Base-by-base conservation (phyloP, 257 asterid genomes). In the Nicotiana knightiana region DNA sequence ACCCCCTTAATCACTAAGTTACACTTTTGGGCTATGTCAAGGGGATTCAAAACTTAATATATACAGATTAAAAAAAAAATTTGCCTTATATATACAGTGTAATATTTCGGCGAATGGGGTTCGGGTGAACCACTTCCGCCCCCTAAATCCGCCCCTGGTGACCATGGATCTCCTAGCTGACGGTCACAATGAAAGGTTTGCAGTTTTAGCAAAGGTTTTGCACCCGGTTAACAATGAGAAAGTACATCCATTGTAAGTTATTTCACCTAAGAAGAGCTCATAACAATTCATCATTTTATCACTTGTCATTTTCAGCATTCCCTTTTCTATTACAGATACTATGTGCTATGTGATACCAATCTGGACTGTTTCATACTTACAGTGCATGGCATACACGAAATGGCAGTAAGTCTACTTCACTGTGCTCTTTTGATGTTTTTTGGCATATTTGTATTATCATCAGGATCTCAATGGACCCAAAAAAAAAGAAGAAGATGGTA, bases 111-210 rank as follows among this genome's bases (percentile, higher is more conserved):
- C 24, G 24, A 21, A 21, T 21, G 24, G 24, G 24, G 24, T 21
- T 21, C 24, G 24, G 24, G 0, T 21, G 24, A 21, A 21, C 24
- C 24, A 21, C 24, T 21, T 21, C 24, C 24, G 24, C 0, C 24
- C 24, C 24, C 24, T 21, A 21, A 21, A 21, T 21, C 24, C 24
- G 24, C 24, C 24, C 24, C 24, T 21, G 24, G 90, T 86, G 75
- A 84, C 89, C 11, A 57, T 92, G 63, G 97, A 92, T 88, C 66
- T 81, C 80, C 86, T 95, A 77, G 39, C 63, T 79, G 93, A 89
- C 88, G 99, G 99, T 81, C 90, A 90, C 32, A 95, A 95, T 88
- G 91, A 91, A 91, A 93, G 89, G 85, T 89, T 87, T 79, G 94
- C 97, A 6, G 80, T 92, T 67, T 87, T 91, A 37, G 98, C 93